Evolutionary conservation across 176 grass and related monocot genomes (phyloP), one percentile per base, ranked within the genome.

Genomic region (Oryza glumipatula): DNA sequence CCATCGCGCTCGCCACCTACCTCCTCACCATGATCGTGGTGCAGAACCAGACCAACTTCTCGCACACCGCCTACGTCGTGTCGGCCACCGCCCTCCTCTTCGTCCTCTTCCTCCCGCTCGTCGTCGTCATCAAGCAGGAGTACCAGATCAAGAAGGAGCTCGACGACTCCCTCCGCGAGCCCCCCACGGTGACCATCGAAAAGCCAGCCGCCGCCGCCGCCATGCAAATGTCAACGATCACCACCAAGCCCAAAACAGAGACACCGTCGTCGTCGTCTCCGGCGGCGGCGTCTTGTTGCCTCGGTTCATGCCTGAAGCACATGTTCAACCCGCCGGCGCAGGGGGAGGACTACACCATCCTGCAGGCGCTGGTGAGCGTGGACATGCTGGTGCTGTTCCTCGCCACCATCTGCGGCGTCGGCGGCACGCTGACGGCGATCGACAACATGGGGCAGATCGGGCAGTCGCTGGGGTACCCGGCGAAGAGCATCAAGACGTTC

Each of bases 391-490:
- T 91, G 2, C 87, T 96, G 9, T 86, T 96, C 89, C 19, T 93
- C 1, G 77, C 94, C 0, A 91, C 87, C 48, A 84, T 89, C 45
- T 96, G 91, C 84, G 89, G 94, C 13, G 84, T 88, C 2, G 94
- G 94, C 4, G 94, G 94, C 0, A 96, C 86, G 5, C 78, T 96
- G 48, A 93, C 94, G 5, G 94, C 94, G 2, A 93, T 96, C 75
- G 94, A 96, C 81, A 96, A 96, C 91, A 96, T 96, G 94, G 94
- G 94, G 23, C 94, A 96, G 80, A 96, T 96, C 70, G 94, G 94
- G 0, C 64, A 89, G 64, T 89, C 94, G 0, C 82, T 93, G 13
- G 84, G 88, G 1, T 93, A 96, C 88, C 86, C 89, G 0, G 9
- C 80, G 2, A 70, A 70, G 43, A 88, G 81, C 84, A 70, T 91